Conservation (phyloP, 495 filamentous ascomycete genomes). For the Annulohypoxylon bovei region DNA sequence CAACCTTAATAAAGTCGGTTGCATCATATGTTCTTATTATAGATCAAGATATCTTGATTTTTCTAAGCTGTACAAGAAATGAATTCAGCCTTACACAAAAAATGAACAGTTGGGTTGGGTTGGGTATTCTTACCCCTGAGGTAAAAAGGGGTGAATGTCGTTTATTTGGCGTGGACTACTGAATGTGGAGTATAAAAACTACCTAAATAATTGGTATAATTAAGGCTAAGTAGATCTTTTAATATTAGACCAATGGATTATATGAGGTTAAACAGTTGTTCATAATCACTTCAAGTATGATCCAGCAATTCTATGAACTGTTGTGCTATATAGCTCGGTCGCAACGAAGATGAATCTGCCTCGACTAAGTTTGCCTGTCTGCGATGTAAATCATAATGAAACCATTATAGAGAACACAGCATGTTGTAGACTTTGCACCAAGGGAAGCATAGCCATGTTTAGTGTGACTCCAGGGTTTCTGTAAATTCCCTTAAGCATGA, state of each 20-base stretch:
- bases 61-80: no score
- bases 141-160: no score
- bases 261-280: no score
- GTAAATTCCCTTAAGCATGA: neutral
- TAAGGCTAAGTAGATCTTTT: no score
- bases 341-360: neutral
- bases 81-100: neutral
- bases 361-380: neutral
- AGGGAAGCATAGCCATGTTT: constrained; percentile 10
- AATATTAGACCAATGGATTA: no score
- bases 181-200: neutral
- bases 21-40: no score
- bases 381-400: neutral
- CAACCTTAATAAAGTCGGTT: neutral
- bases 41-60: neutral
- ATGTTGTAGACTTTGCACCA: neutral
- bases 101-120: neutral
- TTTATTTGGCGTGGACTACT: neutral
- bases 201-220: no score
- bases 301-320: no score
- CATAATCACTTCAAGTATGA: no score
- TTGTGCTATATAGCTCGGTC: neutral
- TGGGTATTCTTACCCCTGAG: no score
- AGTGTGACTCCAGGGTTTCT: neutral
- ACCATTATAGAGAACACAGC: neutral